These are phyloP conservation scores for Evansstolkia leycettana DNA, from an alignment of 495 filamentous ascomycete species.

Conservation along the genomic window DNA sequence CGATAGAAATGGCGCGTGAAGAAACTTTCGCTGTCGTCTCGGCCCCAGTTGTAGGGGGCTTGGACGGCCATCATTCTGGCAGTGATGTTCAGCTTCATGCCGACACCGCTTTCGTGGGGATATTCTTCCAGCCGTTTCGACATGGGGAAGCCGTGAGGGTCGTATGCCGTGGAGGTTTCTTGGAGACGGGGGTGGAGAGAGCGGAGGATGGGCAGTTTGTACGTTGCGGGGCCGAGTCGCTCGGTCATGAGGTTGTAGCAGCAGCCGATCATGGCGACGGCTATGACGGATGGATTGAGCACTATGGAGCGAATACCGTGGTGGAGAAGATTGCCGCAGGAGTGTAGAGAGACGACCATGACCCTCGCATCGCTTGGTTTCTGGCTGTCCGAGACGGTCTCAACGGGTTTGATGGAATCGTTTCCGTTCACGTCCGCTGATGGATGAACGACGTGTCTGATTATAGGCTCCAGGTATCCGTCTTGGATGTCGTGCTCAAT, in stretches of 20 bases:
- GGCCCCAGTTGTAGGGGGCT: slow-evolving; percentile 84
- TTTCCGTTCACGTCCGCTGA: slow-evolving; percentile 1
- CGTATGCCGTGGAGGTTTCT: slow-evolving; percentile 47
- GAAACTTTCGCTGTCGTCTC: slow-evolving; percentile 66
- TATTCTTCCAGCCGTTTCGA: slow-evolving; percentile 56
- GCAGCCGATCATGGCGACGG: slow-evolving; percentile 90
- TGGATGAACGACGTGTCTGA: slow-evolving; percentile 48
- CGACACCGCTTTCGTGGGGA: slow-evolving; percentile 35
- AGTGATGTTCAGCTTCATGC: slow-evolving; percentile 84
- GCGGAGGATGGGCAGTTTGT: slow-evolving; percentile 62
- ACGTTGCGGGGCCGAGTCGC: slow-evolving; percentile 72
- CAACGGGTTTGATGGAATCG: no score
- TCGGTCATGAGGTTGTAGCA: slow-evolving; percentile 97
- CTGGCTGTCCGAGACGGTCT: slow-evolving; percentile 1
- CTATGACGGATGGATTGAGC: slow-evolving; percentile 69
- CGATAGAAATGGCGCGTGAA: slow-evolving; percentile 93
- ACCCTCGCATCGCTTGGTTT: slow-evolving; percentile 31
- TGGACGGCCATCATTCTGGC: slow-evolving; percentile 95
- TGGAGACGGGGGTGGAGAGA: slow-evolving; percentile 42
- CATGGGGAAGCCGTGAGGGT: slow-evolving; percentile 91
- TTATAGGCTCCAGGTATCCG: slow-evolving; percentile 69
- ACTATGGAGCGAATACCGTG: slow-evolving; percentile 80
- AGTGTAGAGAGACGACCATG: slow-evolving; percentile 90
- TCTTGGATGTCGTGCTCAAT: slow-evolving; percentile 43
- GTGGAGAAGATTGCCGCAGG: slow-evolving; percentile 93